Base-by-base conservation (phyloP, 139 green algal genomes). In the Tetradesmus lagerheimii region DNA sequence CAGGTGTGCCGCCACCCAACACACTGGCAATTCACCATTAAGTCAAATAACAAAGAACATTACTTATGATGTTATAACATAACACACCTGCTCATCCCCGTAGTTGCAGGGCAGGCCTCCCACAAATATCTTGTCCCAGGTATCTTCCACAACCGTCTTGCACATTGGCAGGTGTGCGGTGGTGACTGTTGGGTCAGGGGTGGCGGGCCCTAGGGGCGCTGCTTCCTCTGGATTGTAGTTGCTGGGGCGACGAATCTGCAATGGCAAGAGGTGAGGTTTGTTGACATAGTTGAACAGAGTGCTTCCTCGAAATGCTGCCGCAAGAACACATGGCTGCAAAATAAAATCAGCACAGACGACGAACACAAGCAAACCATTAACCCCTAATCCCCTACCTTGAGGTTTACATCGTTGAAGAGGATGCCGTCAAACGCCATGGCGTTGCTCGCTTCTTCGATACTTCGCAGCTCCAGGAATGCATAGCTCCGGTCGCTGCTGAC, bases 41-140 rank as follows among this genome's bases (percentile, higher is more conserved):
- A n/a, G n/a, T n/a, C n/a, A n/a, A n/a, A n/a, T n/a, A n/a, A n/a
- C n/a, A n/a, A n/a, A n/a, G n/a, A n/a, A n/a, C n/a, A n/a, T n/a
- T n/a, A n/a, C n/a, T n/a, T n/a, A n/a, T n/a, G 25, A 64, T 64
- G 50, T 64, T 27, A 64, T 5, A 35, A 34, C 39, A 23, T 41
- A 38, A 39, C 50, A 34, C 43, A 91, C 94, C 92, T 94, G 91
- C 34, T 98, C 94, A 53, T 98, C 96, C 15, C 35, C 86, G 93
- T 95, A 98, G 75, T 97, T 95, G 85, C 95, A 97, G 23, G 96
- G 95, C 87, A 98, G 91, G 37, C 96, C 96, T 23, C 95, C 95
- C 37, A 98, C 88, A 85, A 98, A 98, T 4, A 98, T 82, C 92
- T 98, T 98, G 92, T 96, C 90, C n/a, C 95, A 95, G 8, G 89